Conservation (phyloP, 139 green algal species). For the Tetradesmus lagerheimii region DNA sequence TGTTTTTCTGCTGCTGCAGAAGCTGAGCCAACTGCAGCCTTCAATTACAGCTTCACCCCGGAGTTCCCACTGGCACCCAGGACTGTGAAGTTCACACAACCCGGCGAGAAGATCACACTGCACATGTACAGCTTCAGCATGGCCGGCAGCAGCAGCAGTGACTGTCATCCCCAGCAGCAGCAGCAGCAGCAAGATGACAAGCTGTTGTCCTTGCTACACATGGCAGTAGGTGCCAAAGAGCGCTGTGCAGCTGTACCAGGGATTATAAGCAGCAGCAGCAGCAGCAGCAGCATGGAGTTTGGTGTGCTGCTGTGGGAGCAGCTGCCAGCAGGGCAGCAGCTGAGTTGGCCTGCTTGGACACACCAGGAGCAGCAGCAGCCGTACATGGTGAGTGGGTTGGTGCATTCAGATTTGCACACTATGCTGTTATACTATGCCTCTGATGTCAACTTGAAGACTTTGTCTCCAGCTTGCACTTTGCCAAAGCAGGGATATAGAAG, state of each 20-base stretch:
- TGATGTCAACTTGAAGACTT: too few relatives aligned
- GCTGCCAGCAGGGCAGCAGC: not conserved
- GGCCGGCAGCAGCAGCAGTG: not conserved
- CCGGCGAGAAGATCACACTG: not conserved
- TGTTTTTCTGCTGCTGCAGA: slow-evolving; percentile 12
- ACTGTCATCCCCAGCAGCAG: not conserved
- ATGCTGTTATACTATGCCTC: too few relatives aligned
- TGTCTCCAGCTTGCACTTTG: too few relatives aligned
- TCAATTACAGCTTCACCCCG: not conserved
- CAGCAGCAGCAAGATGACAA: not conserved
- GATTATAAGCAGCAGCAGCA: slow-evolving; percentile 13
- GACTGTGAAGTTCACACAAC: slow-evolving; percentile 21
- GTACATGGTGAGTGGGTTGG: not conserved
- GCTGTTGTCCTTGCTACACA: not conserved
- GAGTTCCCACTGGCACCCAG: not conserved
- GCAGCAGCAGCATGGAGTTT: slow-evolving; percentile 14
- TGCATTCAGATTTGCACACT: too few relatives aligned
- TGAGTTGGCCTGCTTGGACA: slow-evolving; percentile 30
- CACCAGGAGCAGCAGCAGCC: slow-evolving; percentile 19
- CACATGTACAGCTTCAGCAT: slow-evolving; percentile 25
- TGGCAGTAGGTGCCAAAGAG: not conserved
- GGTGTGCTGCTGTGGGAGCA: slow-evolving; percentile 39
- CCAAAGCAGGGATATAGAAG: too few relatives aligned
- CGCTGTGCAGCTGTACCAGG: slow-evolving; percentile 14
- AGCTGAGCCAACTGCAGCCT: slow-evolving; percentile 15